Evolutionary conservation across 2,329 filamentous ascomycete species (phyloP).

Genomic region (Ophiocordyceps camponoti-leonardi): DNA sequence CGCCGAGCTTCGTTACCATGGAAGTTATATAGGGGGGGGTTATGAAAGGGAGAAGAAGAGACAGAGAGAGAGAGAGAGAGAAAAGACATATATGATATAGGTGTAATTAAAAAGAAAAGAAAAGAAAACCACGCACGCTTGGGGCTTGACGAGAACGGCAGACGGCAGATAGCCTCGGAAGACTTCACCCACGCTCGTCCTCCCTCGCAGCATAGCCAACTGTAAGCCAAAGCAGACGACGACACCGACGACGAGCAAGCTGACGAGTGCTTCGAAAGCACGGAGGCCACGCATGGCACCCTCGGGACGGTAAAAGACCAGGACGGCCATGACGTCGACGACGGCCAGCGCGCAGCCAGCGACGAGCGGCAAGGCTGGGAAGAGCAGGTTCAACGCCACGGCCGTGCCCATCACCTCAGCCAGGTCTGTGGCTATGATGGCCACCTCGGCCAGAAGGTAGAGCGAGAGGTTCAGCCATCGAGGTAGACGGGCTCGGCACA

Average conservation of each 20-base stretch:
- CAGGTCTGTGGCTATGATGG: constrained; percentile 56
- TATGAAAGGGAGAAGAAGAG: no score
- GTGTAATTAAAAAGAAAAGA: neutral
- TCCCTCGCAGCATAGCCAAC: constrained; percentile 41
- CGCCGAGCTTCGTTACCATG: no score
- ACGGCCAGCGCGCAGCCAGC: constrained; percentile 54
- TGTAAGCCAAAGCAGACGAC: constrained; percentile 57
- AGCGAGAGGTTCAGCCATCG: constrained; percentile 45
- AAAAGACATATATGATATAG: neutral
- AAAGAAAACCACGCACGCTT: constrained; percentile 35
- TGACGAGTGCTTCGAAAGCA: constrained; percentile 48
- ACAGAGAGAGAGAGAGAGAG: no score
- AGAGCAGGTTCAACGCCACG: constrained; percentile 49
- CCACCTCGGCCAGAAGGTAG: constrained; percentile 45
- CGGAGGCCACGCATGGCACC: constrained; percentile 41
- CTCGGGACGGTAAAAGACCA: constrained; percentile 47
- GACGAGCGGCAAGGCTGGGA: constrained; percentile 45
- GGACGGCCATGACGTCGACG: constrained; percentile 47
- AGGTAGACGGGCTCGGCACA: constrained; percentile 47
- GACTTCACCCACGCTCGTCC: constrained; percentile 34
- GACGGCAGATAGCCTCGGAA: constrained; percentile 51
- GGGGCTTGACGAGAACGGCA: constrained; percentile 33
- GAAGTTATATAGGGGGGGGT: no score
- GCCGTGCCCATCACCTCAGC: constrained; percentile 58
- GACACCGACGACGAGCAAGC: constrained; percentile 46